Evolutionary conservation across 805 yeast genomes (phyloP).

Genomic region (Metschnikowia matae): DNA sequence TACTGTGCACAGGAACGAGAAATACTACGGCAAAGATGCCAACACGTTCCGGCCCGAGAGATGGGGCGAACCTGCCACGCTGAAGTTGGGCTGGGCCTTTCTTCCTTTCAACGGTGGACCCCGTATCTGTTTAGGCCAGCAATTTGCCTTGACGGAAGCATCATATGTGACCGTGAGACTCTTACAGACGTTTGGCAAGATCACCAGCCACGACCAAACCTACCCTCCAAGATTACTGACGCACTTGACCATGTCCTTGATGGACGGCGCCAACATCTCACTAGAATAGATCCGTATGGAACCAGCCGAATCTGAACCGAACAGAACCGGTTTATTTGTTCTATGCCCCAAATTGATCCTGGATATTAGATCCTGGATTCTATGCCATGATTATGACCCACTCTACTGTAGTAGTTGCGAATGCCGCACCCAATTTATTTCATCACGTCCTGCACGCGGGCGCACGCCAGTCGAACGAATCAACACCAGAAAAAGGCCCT

Average conservation of each 20-base stretch:
- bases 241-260: constrained; percentile 17
- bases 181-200: constrained; percentile 15
- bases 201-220: constrained; percentile 7
- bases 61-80: constrained; percentile 32
- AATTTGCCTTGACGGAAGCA: constrained; percentile 23
- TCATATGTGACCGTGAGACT: constrained; percentile 19
- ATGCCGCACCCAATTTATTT: constrained; percentile 1
- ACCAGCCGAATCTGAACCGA: too few species aligned
- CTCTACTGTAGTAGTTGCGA: background rate
- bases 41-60: constrained; percentile 45
- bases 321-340: too few species aligned
- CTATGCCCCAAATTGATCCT: background rate
- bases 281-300: too few species aligned
- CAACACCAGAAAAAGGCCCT: constrained; percentile 4
- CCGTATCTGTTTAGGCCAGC: constrained; percentile 24
- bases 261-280: constrained; percentile 14
- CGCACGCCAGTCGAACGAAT: constrained; percentile 3
- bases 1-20: constrained; percentile 38
- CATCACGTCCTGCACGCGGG: constrained; percentile 5
- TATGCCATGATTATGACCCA: background rate
- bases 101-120: constrained; percentile 25
- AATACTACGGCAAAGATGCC: constrained; percentile 43
- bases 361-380: too few species aligned
- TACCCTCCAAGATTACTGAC: constrained; percentile 15
- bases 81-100: constrained; percentile 21